phyloP scores from a whole-genome alignment of 345 rosid species.

The Laguncularia racemosa region DNA sequence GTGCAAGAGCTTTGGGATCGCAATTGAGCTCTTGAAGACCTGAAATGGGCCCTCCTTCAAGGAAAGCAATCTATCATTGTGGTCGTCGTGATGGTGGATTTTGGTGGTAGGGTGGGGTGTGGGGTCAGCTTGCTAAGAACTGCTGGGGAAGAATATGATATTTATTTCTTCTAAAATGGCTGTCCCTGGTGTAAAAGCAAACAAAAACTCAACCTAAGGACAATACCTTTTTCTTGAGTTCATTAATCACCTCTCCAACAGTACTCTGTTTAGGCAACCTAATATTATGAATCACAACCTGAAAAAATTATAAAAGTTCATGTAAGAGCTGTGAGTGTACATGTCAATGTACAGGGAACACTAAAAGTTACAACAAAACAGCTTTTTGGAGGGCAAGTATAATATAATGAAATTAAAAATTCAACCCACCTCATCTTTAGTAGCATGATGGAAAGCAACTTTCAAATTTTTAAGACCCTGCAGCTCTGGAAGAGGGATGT shows the following conservation, averaged over 20 bases:
- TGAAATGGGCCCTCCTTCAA: too few relatives aligned
- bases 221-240: slow-evolving; percentile 75
- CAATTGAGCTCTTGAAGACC: too few relatives aligned
- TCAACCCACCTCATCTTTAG: slow-evolving; percentile 68
- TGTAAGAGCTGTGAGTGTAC: neutral
- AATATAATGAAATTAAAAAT: slow-evolving; percentile 3
- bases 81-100: too few relatives aligned
- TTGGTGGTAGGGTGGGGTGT: too few relatives aligned
- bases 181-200: too few relatives aligned
- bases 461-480: slow-evolving; percentile 88
- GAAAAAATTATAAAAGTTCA: slow-evolving; percentile 10
- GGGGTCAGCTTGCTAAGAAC: too few relatives aligned
- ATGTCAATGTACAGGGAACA: neutral
- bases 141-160: too few relatives aligned
- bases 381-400: neutral
- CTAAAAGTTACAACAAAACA: neutral
- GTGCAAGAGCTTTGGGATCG: too few relatives aligned
- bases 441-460: slow-evolving; percentile 83
- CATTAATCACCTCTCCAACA: slow-evolving; percentile 85
- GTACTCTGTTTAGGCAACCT: slow-evolving; percentile 96
- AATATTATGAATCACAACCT: slow-evolving; percentile 73
- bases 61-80: too few relatives aligned
- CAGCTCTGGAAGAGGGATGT: slow-evolving; percentile 94
- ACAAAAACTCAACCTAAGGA: slow-evolving; percentile 4
- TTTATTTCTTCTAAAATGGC: too few relatives aligned